Conservation (phyloP, 2,329 filamentous ascomycete species). For the Pseudopyrenochaeta lycopersici region DNA sequence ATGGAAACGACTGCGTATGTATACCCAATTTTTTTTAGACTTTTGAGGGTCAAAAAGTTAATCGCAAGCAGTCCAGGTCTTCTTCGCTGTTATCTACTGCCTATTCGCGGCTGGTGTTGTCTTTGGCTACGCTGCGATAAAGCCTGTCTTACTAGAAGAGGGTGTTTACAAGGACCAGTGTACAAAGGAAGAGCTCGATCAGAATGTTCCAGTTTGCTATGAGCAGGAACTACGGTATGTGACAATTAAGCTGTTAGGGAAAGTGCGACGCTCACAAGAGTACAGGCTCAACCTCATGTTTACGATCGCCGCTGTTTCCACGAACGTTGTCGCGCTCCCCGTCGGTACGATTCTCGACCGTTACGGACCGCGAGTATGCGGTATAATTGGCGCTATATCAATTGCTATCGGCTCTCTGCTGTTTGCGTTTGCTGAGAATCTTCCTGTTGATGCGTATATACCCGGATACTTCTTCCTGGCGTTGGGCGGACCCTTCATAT, state of each 20-base stretch:
- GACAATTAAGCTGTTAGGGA: conserved; percentile 71
- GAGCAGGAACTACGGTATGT: conserved; percentile 49
- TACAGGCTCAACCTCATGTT: conserved; percentile 89
- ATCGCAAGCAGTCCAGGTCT: conserved; percentile 69
- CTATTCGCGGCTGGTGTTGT: conserved; percentile 73
- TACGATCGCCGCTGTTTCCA: conserved; percentile 85
- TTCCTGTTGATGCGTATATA: conserved; percentile 75
- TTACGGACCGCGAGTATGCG: conserved; percentile 80
- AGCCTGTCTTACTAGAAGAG: conserved; percentile 50
- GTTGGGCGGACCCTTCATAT: conserved; percentile 60
- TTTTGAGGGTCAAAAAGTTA: conserved; percentile 12
- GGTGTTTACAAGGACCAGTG: conserved; percentile 49
- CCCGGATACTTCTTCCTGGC: conserved; percentile 61
- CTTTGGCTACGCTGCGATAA: conserved; percentile 53
- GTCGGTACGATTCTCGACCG: conserved; percentile 86
- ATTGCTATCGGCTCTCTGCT: conserved; percentile 75
- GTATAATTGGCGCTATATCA: conserved; percentile 74
- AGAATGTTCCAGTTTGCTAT: conserved; percentile 46
- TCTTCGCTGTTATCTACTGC: conserved; percentile 74
- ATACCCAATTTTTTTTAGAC: background rate
- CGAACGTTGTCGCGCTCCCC: conserved; percentile 85
- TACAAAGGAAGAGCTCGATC: conserved; percentile 46
- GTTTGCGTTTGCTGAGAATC: conserved; percentile 71
- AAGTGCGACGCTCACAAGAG: conserved; percentile 29
- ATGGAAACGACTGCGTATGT: conserved; percentile 62